Evolutionary conservation across 495 filamentous ascomycete genomes (phyloP).

Genomic region (Parmelia sp.): DNA sequence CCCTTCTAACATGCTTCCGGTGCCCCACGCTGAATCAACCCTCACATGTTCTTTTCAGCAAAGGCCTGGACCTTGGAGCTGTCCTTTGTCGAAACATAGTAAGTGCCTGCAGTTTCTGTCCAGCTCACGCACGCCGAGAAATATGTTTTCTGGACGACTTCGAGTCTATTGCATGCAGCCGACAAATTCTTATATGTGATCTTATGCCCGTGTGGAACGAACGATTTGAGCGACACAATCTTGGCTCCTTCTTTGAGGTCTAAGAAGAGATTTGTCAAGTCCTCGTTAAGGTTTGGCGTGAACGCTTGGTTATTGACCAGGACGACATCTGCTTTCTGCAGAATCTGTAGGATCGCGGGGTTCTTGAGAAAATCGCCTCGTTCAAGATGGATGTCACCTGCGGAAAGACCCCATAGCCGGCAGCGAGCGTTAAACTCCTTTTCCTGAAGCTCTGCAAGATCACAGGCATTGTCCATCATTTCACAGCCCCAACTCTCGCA

Average conservation of each 20-base stretch:
- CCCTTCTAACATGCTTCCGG: neutral
- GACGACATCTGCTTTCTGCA: conserved; percentile 83
- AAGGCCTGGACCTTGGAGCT: conserved; percentile 47
- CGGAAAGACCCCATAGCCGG: conserved; percentile 78
- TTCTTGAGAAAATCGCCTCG: conserved; percentile 79
- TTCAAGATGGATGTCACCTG: conserved; percentile 73
- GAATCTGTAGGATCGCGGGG: conserved; percentile 57
- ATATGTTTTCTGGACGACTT: conserved; percentile 69
- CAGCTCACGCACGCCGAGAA: conserved; percentile 84
- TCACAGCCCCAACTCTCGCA: conserved; percentile 96
- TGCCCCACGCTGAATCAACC: neutral
- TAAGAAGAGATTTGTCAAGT: conserved; percentile 82
- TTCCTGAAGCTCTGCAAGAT: conserved; percentile 77
- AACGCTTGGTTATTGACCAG: conserved; percentile 98
- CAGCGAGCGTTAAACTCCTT: conserved; percentile 79
- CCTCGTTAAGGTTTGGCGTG: conserved; percentile 74
- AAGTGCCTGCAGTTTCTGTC: conserved; percentile 76
- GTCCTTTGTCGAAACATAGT: conserved; percentile 84
- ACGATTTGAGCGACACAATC: conserved; percentile 78
- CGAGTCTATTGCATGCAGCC: conserved; percentile 70
- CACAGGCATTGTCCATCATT: conserved; percentile 82
- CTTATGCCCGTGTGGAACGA: conserved; percentile 64
- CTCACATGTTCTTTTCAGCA: conserved; percentile 29
- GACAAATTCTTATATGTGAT: conserved; percentile 63
- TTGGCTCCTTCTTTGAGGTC: conserved; percentile 88